Conservation (phyloP, 2,329 filamentous ascomycete species). For the Ceratocystis albifundus region DNA sequence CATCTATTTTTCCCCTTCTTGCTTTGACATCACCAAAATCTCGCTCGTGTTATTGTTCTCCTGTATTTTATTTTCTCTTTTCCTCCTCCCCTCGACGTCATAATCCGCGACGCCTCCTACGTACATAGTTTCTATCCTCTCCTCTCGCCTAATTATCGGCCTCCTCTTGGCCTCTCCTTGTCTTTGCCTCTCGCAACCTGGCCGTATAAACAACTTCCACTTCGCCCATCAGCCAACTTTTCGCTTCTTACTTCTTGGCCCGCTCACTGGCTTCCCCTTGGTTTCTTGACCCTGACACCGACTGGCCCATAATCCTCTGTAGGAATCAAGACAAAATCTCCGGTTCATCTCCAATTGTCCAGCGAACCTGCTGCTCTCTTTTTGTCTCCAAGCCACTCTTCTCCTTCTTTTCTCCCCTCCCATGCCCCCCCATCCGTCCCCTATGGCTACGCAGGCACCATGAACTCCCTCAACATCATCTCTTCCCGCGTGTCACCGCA, state of each 20-base stretch:
- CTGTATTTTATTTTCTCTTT: neutral
- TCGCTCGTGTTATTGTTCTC: neutral
- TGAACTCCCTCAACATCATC: slow-evolving; percentile 96
- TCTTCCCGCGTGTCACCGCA: slow-evolving; percentile 66
- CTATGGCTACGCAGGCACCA: slow-evolving; percentile 53
- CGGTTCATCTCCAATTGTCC: no score
- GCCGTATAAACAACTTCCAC: neutral
- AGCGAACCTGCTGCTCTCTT: no score
- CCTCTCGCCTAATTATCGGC: neutral
- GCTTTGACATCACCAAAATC: neutral
- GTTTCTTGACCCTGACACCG: neutral
- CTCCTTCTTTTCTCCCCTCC: neutral
- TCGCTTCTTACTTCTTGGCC: neutral
- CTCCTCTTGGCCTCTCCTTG: neutral
- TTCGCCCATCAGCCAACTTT: neutral
- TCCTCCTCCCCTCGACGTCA: neutral
- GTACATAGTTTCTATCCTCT: slow-evolving; percentile 1
- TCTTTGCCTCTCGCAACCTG: no score
- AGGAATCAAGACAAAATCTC: neutral
- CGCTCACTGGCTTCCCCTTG: neutral
- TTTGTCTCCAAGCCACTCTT: neutral
- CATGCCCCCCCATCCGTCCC: slow-evolving; percentile 21
- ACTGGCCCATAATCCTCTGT: neutral
- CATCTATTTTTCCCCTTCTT: neutral
- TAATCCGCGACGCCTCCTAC: neutral